Percentiles rank a stretch among this genome's conserved stretches.
phyloP scores from a whole-genome alignment of 768 basidiomycete species.

The Paxillus involutus region DNA sequence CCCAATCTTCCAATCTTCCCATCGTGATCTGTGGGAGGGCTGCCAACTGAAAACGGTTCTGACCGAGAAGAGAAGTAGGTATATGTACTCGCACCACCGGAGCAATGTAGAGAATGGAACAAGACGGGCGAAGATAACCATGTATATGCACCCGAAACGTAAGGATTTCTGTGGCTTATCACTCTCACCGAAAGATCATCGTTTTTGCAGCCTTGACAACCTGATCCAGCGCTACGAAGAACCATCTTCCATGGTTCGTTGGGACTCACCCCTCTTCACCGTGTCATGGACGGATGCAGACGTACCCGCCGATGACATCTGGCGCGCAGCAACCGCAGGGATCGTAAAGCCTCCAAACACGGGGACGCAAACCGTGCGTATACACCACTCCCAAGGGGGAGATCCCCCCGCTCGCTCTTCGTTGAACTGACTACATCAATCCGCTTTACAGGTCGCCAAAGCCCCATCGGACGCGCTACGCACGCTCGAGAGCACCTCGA shows the following conservation, averaged over 20 bases:
- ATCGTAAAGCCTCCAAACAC: slow-evolving; percentile 85
- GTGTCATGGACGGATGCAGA: slow-evolving; percentile 71
- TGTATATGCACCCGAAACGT: slow-evolving; percentile 76
- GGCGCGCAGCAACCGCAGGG: slow-evolving; percentile 78
- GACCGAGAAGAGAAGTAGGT: slow-evolving; percentile 46
- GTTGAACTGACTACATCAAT: neutral
- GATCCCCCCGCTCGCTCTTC: neutral
- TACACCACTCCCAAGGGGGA: neutral
- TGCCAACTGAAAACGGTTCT: neutral
- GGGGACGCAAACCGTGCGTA: slow-evolving; percentile 70
- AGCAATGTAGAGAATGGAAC: slow-evolving; percentile 81
- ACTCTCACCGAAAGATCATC: neutral
- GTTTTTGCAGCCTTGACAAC: slow-evolving; percentile 10
- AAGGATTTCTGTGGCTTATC: slow-evolving; percentile 23
- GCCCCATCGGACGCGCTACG: slow-evolving; percentile 89
- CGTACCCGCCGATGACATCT: slow-evolving; percentile 69
- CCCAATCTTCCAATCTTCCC: neutral
- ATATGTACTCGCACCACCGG: slow-evolving; percentile 72
- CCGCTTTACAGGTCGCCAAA: slow-evolving; percentile 59
- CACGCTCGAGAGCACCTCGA: slow-evolving; percentile 77
- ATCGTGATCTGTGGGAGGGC: too few relatives aligned
- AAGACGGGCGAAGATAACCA: slow-evolving; percentile 42
- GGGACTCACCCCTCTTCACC: slow-evolving; percentile 95
- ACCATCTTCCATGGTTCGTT: slow-evolving; percentile 96
- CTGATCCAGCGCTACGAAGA: slow-evolving; percentile 90